Base-by-base conservation (phyloP, 2,329 filamentous ascomycete species). In the Talaromyces sp. region DNA sequence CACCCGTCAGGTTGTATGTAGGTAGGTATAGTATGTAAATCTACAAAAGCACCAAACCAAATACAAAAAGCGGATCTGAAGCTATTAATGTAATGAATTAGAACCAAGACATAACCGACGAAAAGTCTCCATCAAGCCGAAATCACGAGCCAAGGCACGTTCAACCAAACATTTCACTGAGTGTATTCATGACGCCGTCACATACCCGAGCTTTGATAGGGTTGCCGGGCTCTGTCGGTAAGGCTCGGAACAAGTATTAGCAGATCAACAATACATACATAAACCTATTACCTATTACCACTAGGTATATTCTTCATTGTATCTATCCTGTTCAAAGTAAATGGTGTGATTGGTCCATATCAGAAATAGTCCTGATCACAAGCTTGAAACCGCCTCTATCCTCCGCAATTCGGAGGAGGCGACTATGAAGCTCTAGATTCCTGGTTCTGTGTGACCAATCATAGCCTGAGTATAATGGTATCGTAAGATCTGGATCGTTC, bases 91-190 rank as follows among this genome's bases (percentile, higher is more conserved):
- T 43, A 45, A 56, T 22, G n/a, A 39, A 37, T 25, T n/a, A 31
- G 35, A 56, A 19, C 11, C 9, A 17, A 22, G n/a, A 9, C 6
- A 19, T 63, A 63, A 25, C 61, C 61, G 61, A 63, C 22, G 56
- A 37, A 31, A 58, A 59, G 39, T 57, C 50, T 43, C 61, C 41
- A 47, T 56, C 37, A 43, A 47, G 50, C 61, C 61, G 61, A 63
- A 57, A 63, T 63, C 61, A 62, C 61, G 49, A 62, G 61, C 61
- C 60, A 50, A 61, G 58, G 41, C 45, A 49, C 43, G 39, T 31
- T 52, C 19, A 43, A 59, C 15, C 13, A 61, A 47, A 27, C 27
- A 31, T 31, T 31, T 31, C 7, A 31, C 27, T 31, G 56, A 22
- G 49, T 33, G 60, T 43, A 47, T 63, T 45, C 31, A 57, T 63